phyloP scores from a whole-genome alignment of 225 moss, liverwort and hornwort genomes.

The Pseudisothecium myosuroides region DNA sequence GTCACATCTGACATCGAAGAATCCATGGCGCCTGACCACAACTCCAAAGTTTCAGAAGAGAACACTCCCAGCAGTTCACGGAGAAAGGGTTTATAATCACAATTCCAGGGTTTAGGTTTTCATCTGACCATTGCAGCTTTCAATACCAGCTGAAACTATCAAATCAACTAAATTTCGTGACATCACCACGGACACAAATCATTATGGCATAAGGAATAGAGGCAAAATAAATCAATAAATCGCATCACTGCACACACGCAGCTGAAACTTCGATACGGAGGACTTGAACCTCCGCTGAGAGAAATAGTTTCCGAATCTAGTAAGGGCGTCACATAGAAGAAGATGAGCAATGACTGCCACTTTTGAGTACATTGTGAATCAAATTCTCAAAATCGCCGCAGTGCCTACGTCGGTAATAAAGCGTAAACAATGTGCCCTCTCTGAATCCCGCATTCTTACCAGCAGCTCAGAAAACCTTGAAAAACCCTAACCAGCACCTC shows the following conservation, averaged over 20 bases:
- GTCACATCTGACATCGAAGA: conserved; percentile 9
- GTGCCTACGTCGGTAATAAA: not conserved
- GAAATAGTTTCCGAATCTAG: not conserved
- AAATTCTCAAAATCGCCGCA: too few species aligned
- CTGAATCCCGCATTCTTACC: not conserved
- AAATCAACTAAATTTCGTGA: not conserved
- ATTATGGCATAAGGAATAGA: not conserved
- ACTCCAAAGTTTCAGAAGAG: not conserved
- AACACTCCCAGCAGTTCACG: not conserved
- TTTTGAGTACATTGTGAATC: not conserved
- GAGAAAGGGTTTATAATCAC: not conserved
- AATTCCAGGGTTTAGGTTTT: not conserved
- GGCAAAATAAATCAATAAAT: not conserved
- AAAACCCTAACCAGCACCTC: not conserved
- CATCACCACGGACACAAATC: not conserved
- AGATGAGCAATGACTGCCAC: not conserved
- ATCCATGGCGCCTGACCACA: conserved; percentile 1
- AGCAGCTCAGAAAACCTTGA: not conserved
- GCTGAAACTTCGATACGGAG: not conserved
- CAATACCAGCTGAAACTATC: not conserved
- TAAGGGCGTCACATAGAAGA: not conserved
- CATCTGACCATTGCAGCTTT: not conserved
- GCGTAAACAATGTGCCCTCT: not conserved
- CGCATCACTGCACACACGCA: not conserved
- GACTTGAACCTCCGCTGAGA: not conserved